These are phyloP conservation scores for Beta vulgaris DNA, from an alignment of 148 eudicot genomes.

Conservation along the genomic window DNA sequence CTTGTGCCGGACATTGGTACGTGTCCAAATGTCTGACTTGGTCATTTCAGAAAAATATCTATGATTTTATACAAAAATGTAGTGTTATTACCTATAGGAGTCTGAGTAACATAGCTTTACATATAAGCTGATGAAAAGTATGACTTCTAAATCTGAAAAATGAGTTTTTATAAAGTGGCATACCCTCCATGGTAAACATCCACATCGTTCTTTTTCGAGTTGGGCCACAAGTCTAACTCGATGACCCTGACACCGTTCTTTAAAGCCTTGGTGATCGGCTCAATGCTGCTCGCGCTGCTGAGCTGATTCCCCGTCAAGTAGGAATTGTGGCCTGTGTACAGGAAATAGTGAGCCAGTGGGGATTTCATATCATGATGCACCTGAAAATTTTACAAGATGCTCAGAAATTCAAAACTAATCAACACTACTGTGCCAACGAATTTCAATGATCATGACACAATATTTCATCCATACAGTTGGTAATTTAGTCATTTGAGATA, in stretches of 20 bases:
- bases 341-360: conserved; percentile 64
- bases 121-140: too few species aligned
- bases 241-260: conserved; percentile 58
- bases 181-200: conserved; percentile 75
- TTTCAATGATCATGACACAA: neutral
- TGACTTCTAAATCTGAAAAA: neutral
- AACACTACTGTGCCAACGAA: neutral
- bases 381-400: conserved; percentile 25
- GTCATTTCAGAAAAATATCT: too few species aligned
- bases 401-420: neutral
- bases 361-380: conserved; percentile 64
- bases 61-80: too few species aligned
- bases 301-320: conserved; percentile 76
- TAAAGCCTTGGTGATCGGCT: conserved; percentile 52
- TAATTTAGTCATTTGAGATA: too few species aligned
- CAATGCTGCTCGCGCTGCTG: conserved; percentile 53
- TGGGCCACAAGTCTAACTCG: conserved; percentile 74
- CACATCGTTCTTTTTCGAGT: conserved; percentile 34
- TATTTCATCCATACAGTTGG: too few species aligned
- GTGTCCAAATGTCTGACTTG: too few species aligned
- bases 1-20: too few species aligned
- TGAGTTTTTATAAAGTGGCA: neutral
- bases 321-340: conserved; percentile 75
- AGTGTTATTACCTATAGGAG: too few species aligned
- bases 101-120: too few species aligned